phyloP scores from a whole-genome alignment of 176 grass and related monocot species.

The Thinopyrum elongatum region DNA sequence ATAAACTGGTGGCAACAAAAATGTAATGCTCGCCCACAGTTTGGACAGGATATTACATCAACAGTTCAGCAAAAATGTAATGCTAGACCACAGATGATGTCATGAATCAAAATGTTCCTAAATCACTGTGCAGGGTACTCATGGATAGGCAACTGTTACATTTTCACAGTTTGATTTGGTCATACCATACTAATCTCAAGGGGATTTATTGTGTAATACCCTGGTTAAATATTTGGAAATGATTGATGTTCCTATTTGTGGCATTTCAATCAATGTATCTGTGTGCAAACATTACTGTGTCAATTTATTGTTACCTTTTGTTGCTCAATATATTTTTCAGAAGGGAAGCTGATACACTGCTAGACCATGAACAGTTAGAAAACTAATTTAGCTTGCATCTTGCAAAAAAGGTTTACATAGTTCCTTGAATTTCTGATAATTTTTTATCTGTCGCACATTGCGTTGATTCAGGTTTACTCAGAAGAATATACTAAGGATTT shows the following conservation, averaged over 20 bases:
- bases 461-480: conserved; percentile 74
- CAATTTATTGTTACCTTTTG: background rate
- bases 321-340: background rate
- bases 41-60: no score
- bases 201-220: background rate
- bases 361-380: background rate
- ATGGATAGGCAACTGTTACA: background rate
- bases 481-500: conserved; percentile 82
- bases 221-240: conserved; percentile 6
- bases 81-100: no score
- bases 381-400: conserved; percentile 1
- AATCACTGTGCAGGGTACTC: background rate
- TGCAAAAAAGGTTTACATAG: background rate
- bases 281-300: background rate
- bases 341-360: background rate
- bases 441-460: conserved; percentile 17
- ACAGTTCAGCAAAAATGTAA: no score
- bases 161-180: background rate
- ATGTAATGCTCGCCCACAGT: background rate
- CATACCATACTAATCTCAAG: background rate
- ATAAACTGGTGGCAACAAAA: background rate
- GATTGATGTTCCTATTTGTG: background rate
- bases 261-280: background rate
- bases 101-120: background rate
- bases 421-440: background rate